Conservation (phyloP, 495 filamentous ascomycete species). For the Penicillium coffeae region DNA sequence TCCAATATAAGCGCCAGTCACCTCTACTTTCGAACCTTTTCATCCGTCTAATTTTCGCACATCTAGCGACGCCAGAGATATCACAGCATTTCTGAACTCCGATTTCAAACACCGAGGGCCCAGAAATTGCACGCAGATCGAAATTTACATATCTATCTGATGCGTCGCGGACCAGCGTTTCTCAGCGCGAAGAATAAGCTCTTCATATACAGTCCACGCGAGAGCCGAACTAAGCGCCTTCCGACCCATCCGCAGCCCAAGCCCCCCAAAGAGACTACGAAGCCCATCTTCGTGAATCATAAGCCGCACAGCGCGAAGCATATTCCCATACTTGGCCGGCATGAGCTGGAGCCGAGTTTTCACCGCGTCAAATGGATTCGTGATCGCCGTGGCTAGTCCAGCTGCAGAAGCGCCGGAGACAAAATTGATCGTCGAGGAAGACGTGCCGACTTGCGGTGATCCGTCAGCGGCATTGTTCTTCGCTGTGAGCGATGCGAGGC, state of each 20-base stretch:
- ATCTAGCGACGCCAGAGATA: too few relatives aligned
- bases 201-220: constrained; percentile 96
- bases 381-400: constrained; percentile 75
- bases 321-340: constrained; percentile 78
- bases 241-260: constrained; percentile 81
- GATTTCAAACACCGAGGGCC: too few relatives aligned
- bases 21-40: neutral
- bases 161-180: constrained; percentile 46
- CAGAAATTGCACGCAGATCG: too few relatives aligned
- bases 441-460: constrained; percentile 11
- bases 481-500: constrained; percentile 43
- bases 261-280: constrained; percentile 77
- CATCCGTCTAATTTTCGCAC: too few relatives aligned
- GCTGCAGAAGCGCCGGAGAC: constrained; percentile 74
- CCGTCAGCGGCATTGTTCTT: constrained; percentile 10
- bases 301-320: constrained; percentile 65
- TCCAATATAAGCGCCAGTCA: neutral
- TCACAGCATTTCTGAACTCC: too few relatives aligned
- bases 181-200: constrained; percentile 76
- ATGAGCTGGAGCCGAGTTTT: constrained; percentile 94
- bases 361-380: constrained; percentile 94
- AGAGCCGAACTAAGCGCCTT: constrained; percentile 90
- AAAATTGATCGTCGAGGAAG: constrained; percentile 79
- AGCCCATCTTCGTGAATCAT: constrained; percentile 83
- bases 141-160: constrained; percentile 20